Percentiles rank a stretch among this genome's conserved stretches.
Conservation (phyloP, 805 yeast species). For the Cyberlindnera sargentensis region DNA sequence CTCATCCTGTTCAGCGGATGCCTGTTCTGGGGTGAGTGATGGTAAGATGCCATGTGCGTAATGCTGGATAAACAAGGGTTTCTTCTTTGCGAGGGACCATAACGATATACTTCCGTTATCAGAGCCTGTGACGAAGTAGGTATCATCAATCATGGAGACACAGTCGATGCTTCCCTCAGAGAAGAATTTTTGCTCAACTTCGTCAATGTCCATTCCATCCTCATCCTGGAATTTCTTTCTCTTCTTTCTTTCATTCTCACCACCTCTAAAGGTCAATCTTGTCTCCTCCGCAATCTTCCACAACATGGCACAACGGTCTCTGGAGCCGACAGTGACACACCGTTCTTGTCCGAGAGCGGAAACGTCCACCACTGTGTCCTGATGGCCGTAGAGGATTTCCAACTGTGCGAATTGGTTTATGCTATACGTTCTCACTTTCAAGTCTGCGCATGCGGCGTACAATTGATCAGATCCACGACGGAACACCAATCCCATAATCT, state of each 20-base stretch:
- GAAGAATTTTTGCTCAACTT: conserved; percentile 34
- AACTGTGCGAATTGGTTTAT: conserved; percentile 81
- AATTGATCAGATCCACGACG: conserved; percentile 77
- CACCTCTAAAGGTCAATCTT: conserved; percentile 88
- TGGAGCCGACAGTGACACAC: conserved; percentile 91
- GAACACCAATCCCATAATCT: conserved; percentile 66
- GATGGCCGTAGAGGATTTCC: conserved; percentile 93
- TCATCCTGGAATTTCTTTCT: conserved; percentile 25
- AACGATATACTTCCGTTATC: conserved; percentile 88
- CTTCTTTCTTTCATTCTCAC: conserved; percentile 46
- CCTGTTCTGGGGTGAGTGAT: conserved; percentile 38
- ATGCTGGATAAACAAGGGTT: conserved; percentile 65
- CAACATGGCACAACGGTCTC: conserved; percentile 91
- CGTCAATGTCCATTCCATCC: conserved; percentile 26
- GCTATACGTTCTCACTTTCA: conserved; percentile 81
- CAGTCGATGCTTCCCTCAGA: conserved; percentile 88
- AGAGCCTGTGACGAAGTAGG: conserved; percentile 89
- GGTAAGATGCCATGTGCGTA: conserved; percentile 72
- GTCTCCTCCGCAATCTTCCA: conserved; percentile 98
- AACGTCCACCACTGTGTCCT: conserved; percentile 79
- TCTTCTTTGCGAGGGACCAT: conserved; percentile 89
- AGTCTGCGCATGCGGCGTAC: conserved; percentile 89
- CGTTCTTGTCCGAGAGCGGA: conserved; percentile 79
- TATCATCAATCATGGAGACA: conserved; percentile 86
- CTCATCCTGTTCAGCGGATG: conserved; percentile 43